phyloP scores from a whole-genome alignment of 2,329 filamentous ascomycete species.

The Cladosporium sp. region DNA sequence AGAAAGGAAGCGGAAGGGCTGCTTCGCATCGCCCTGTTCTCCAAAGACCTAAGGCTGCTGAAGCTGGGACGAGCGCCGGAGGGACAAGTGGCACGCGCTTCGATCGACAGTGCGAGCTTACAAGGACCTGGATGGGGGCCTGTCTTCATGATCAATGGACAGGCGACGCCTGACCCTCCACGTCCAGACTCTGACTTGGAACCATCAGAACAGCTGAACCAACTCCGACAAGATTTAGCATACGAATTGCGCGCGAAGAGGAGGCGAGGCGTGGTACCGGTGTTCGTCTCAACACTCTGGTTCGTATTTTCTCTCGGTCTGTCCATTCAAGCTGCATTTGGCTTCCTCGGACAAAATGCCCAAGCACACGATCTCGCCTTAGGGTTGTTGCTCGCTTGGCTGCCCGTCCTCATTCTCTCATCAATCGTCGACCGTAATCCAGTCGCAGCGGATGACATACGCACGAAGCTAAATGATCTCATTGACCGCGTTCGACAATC shows the following conservation, averaged over 20 bases:
- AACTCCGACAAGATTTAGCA: slow-evolving; percentile 40
- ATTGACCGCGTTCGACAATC: slow-evolving; percentile 41
- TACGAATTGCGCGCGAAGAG: slow-evolving; percentile 44
- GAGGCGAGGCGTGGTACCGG: slow-evolving; percentile 43
- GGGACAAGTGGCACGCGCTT: neutral
- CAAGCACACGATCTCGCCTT: slow-evolving; percentile 48
- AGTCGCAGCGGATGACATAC: slow-evolving; percentile 43
- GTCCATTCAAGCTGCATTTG: slow-evolving; percentile 41
- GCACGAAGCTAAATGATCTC: slow-evolving; percentile 41
- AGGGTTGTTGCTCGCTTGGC: slow-evolving; percentile 47
- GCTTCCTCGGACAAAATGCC: slow-evolving; percentile 40
- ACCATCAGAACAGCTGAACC: slow-evolving; percentile 28
- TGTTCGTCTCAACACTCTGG: slow-evolving; percentile 46
- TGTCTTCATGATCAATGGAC: neutral
- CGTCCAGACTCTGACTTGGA: slow-evolving; percentile 16
- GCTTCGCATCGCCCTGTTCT: slow-evolving; percentile 44
- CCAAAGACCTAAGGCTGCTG: slow-evolving; percentile 38
- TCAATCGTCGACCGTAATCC: slow-evolving; percentile 51
- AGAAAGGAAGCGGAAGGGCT: slow-evolving; percentile 41
- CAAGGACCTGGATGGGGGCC: neutral
- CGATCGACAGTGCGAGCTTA: neutral
- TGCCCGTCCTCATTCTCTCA: slow-evolving; percentile 47
- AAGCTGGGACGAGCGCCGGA: neutral
- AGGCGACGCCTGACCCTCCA: slow-evolving; percentile 1
- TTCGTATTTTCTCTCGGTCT: slow-evolving; percentile 43